A percentile compares a stretch with the other conserved stretches of the same genome.
phyloP scores from a whole-genome alignment of 345 rosid species.

The Salix arbutifolia region DNA sequence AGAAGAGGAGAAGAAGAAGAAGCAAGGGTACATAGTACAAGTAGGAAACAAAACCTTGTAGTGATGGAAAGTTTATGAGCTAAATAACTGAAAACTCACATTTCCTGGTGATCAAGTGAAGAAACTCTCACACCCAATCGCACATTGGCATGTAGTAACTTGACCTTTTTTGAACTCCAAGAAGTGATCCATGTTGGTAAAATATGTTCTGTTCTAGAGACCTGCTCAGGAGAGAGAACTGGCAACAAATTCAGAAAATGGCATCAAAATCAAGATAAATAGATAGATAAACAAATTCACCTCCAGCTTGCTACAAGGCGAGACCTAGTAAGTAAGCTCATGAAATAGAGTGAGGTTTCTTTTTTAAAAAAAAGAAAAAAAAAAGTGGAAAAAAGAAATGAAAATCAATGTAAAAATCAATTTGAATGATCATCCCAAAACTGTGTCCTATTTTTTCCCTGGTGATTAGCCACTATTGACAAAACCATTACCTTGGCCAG shows the following conservation, averaged over 20 bases:
- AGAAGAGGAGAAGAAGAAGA: no score
- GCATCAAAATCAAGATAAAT: slow-evolving; percentile 14
- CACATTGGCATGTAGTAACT: slow-evolving; percentile 39
- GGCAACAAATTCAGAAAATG: slow-evolving; percentile 40
- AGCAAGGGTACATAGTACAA: no score
- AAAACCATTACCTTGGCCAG: slow-evolving; percentile 57
- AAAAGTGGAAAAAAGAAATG: background rate
- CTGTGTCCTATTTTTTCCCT: no score
- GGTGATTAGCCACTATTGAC: background rate
- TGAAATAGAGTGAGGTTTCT: background rate
- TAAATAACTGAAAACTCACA: slow-evolving; percentile 44
- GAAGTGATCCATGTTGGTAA: slow-evolving; percentile 55
- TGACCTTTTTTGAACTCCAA: slow-evolving; percentile 32
- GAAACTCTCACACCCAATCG: slow-evolving; percentile 68
- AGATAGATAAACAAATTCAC: background rate
- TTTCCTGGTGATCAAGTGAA: slow-evolving; percentile 52
- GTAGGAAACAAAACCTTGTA: background rate
- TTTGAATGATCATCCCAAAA: no score
- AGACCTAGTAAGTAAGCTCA: background rate
- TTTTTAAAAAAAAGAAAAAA: background rate
- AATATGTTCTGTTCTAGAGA: slow-evolving; percentile 64
- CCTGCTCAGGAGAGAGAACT: slow-evolving; percentile 77
- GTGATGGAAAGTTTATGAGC: background rate
- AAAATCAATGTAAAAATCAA: background rate
- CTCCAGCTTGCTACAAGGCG: background rate